A percentile compares a stretch with the other conserved stretches of the same genome.
Evolutionary conservation across 2,329 filamentous ascomycete species (phyloP).

Genomic region (Talaromyces sp.): DNA sequence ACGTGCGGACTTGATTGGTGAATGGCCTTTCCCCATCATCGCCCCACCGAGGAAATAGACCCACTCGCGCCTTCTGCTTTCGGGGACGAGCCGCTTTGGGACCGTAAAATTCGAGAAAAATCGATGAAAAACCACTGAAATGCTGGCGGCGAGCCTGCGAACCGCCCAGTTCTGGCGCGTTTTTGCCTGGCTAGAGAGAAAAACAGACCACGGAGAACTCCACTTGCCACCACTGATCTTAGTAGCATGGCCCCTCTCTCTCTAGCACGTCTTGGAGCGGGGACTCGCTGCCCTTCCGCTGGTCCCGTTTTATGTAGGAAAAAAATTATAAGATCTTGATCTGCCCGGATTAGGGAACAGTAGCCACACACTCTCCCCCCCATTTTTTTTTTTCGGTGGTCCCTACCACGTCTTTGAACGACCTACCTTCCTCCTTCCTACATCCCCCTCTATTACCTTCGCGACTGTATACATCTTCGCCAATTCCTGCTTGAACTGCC

Average conservation of each 20-base stretch:
- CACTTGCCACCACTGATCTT: constrained; percentile 12
- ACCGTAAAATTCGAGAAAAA: neutral
- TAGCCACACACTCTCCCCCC: constrained; percentile 5
- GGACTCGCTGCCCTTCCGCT: neutral
- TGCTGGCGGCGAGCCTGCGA: too few species aligned
- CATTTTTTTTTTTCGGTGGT: constrained; percentile 8
- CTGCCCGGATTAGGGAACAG: constrained; percentile 2
- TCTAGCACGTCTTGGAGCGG: neutral
- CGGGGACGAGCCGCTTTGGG: neutral
- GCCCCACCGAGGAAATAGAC: too few species aligned
- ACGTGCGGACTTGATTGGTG: neutral
- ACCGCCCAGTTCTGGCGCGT: too few species aligned
- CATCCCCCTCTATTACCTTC: neutral
- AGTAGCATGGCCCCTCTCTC: constrained; percentile 1
- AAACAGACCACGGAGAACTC: neutral
- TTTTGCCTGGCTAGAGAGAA: neutral
- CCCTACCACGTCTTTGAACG: neutral
- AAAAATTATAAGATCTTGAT: constrained; percentile 9
- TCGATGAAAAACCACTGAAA: too few species aligned
- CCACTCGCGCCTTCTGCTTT: too few species aligned
- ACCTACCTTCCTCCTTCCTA: constrained; percentile 1
- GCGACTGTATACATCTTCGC: constrained; percentile 2
- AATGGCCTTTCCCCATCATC: too few species aligned
- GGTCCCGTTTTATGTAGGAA: constrained; percentile 1
- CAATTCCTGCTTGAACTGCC: constrained; percentile 9